A percentile compares a stretch with the other conserved stretches of the same genome.
These are phyloP conservation scores for Daldinia vernicosa DNA, from an alignment of 495 filamentous ascomycete species.

Conservation along the genomic window DNA sequence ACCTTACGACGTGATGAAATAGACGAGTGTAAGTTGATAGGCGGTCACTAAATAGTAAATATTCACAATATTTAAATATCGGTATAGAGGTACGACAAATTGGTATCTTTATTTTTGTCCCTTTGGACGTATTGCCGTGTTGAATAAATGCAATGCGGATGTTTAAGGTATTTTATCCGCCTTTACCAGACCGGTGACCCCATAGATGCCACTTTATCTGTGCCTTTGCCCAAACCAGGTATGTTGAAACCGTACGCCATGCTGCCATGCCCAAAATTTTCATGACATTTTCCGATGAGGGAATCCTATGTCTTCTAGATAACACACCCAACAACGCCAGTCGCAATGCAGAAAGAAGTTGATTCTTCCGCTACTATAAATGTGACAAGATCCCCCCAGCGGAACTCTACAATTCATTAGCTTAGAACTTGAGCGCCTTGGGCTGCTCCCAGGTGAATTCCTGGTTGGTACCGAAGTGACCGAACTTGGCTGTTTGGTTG, in stretches of 20 bases:
- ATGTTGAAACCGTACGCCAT: constrained; percentile 54
- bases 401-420: constrained; percentile 38
- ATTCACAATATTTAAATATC: not conserved
- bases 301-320: constrained; percentile 49
- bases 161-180: constrained; percentile 33
- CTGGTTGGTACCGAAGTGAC: constrained; percentile 98
- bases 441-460: constrained; percentile 98
- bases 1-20: not conserved
- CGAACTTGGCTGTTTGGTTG: constrained; percentile 98
- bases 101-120: constrained; percentile 39
- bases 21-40: not conserved
- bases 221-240: constrained; percentile 44
- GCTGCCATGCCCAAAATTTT: constrained; percentile 49
- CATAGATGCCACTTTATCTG: constrained; percentile 36
- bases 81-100: not conserved
- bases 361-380: constrained; percentile 53
- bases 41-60: not conserved
- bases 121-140: constrained; percentile 38
- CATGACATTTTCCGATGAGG: constrained; percentile 52
- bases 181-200: constrained; percentile 36
- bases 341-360: constrained; percentile 57
- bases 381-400: constrained; percentile 43
- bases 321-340: constrained; percentile 50
- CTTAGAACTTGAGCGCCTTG: constrained; percentile 89
- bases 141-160: constrained; percentile 46